These are phyloP conservation scores for Rhizophagus prolifer DNA, from an alignment of 192 early-diverging fungal genomes.

Conservation along the genomic window DNA sequence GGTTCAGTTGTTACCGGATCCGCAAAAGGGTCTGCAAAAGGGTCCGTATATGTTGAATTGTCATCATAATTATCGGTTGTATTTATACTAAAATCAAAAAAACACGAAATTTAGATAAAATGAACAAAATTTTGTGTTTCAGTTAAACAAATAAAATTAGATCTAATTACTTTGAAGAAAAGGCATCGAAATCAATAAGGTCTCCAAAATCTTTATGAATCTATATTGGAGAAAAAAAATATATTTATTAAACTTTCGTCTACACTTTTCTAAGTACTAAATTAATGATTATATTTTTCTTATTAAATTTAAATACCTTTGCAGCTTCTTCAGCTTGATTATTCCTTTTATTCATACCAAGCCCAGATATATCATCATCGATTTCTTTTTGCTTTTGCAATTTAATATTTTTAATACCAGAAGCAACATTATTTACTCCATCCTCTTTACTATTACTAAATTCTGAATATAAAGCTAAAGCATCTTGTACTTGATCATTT, in stretches of 20 bases:
- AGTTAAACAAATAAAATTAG: too few relatives aligned
- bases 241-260: too few relatives aligned
- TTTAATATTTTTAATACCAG: constrained; percentile 1
- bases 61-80: background rate
- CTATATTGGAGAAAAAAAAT: background rate
- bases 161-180: background rate
- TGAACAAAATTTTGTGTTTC: background rate
- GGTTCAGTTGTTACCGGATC: background rate
- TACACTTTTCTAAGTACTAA: too few relatives aligned
- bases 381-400: background rate
- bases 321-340: background rate
- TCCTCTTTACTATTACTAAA: background rate
- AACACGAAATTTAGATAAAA: background rate
- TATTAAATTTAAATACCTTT: background rate
- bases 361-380: background rate
- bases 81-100: background rate
- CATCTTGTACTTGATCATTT: constrained; percentile 19
- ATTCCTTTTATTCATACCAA: background rate
- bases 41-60: background rate
- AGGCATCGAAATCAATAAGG: constrained; percentile 25
- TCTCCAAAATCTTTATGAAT: constrained; percentile 14
- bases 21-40: background rate
- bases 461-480: constrained; percentile 14
- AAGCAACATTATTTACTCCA: background rate
- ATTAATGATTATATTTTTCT: too few relatives aligned